Base-by-base conservation (phyloP, 2,329 filamentous ascomycete species). In the Lasiodiplodia sp. region DNA sequence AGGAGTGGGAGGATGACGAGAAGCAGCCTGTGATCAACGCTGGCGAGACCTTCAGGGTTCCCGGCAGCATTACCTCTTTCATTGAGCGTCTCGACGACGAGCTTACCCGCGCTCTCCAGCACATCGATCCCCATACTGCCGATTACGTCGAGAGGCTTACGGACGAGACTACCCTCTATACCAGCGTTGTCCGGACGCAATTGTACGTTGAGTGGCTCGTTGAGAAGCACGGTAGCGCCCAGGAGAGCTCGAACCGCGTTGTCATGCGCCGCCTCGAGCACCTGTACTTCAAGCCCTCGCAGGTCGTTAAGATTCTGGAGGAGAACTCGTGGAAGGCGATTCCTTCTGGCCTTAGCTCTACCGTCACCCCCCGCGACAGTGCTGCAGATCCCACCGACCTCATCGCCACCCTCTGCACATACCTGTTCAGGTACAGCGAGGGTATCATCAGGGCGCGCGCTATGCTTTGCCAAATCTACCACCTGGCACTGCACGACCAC, bases 1-100 rank as follows among this genome's bases (percentile, higher is more conserved):
- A 99, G 79, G 96, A 99, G 82, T 98, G 96, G 96, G 96, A 99
- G 74, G 96, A 99, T 76, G 96, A 99, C 74, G 96, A 99, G 75
- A 98, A 97, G 86, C 87, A 90, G 51, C 96, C 96, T 16, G 86
- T 86, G 38, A 85, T 95, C 73, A 88, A 87, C 68, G 81, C 86
- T 25, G 92, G 89, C 71, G 90, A 97, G 79, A 88, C 95, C 78
- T 92, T 97, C 86, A 94, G 92, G 84, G 88, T 99, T 69, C 93
- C 96, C 23, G 96, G 96, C 78, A 97, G 93, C 84, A 86, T 98
- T 70, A 93, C 97, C 56, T 98, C 96, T 0, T 96, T 95, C 78
- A 89, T 97, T 38, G 96, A 99, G 86, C 89, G 96, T 77, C 88
- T 99, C 23, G 96, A 99, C 76, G 96, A 99, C 77, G 96, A 99